A percentile compares a stretch with the other conserved stretches of the same genome.
Evolutionary conservation across 2,329 filamentous ascomycete species (phyloP).

Genomic region (Colletotrichum sp.): DNA sequence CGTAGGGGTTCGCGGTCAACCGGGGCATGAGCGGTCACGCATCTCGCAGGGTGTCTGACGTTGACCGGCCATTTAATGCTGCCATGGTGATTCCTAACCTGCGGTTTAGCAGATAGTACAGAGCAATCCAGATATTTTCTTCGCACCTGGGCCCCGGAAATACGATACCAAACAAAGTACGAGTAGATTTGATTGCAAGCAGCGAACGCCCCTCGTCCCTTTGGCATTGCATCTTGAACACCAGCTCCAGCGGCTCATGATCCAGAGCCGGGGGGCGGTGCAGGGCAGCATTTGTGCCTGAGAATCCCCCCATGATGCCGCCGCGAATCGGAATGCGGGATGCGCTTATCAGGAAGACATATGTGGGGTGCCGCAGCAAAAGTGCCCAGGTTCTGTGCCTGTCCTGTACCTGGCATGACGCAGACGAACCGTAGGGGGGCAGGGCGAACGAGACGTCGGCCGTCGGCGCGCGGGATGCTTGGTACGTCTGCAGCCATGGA

Average conservation of each 20-base stretch:
- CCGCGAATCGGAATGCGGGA: neutral
- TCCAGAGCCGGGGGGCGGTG: neutral
- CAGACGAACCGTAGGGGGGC: neutral
- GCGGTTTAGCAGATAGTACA: neutral
- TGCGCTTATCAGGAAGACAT: neutral
- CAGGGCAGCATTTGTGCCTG: neutral
- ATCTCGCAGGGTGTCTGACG: neutral
- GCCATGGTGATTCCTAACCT: neutral
- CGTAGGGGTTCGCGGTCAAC: neutral
- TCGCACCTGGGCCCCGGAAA: neutral
- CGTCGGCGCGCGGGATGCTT: neutral
- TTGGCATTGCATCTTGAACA: neutral
- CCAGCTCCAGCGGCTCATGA: neutral
- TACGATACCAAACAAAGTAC: neutral
- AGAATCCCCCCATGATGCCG: neutral
- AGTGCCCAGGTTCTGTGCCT: neutral
- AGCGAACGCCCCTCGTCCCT: neutral
- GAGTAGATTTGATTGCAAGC: neutral
- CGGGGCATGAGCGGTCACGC: neutral
- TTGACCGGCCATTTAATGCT: neutral
- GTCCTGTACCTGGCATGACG: conserved; percentile 17
- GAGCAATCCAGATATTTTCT: neutral
- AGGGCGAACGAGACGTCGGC: neutral
- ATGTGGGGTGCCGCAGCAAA: neutral
- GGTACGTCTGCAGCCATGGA: neutral